Percentiles rank a stretch among this genome's conserved stretches.
Evolutionary conservation across 2,329 filamentous ascomycete species (phyloP).

Genomic region (Capronia coronata): DNA sequence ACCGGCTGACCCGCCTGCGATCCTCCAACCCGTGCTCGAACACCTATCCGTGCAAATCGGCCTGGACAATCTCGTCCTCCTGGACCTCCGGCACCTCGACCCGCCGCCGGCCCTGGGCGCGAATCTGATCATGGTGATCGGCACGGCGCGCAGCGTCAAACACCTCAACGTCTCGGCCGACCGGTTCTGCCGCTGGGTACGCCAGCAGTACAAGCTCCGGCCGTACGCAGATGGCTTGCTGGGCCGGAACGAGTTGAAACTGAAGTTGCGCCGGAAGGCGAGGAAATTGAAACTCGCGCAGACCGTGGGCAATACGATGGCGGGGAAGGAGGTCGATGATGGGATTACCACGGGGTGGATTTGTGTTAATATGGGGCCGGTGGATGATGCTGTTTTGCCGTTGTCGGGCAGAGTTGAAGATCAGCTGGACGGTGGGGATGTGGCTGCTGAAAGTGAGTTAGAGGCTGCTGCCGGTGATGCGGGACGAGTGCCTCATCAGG

Average conservation of each 20-base stretch:
- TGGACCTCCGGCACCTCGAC: conserved; percentile 78
- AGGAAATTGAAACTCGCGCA: conserved; percentile 76
- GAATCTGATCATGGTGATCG: conserved; percentile 86
- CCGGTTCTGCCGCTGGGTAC: conserved; percentile 78
- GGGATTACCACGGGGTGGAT: conserved; percentile 93
- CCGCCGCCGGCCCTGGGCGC: conserved; percentile 81
- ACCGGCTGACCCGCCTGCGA: conserved; percentile 62
- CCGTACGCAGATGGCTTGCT: conserved; percentile 82
- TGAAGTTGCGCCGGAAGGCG: conserved; percentile 72
- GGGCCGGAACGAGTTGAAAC: conserved; percentile 83
- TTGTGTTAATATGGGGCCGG: conserved; percentile 77
- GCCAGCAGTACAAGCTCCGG: conserved; percentile 62
- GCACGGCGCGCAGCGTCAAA: conserved; percentile 83
- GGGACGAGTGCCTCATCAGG: too few species aligned
- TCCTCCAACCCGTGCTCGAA: conserved; percentile 66
- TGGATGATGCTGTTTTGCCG: conserved; percentile 36
- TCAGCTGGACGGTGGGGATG: too few species aligned
- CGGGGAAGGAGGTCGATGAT: conserved; percentile 63
- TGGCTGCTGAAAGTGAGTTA: background rate
- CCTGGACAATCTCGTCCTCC: conserved; percentile 69
- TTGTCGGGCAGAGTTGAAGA: too few species aligned
- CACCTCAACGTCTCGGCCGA: conserved; percentile 89
- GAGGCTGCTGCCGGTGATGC: conserved; percentile 2
- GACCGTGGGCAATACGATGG: conserved; percentile 54
- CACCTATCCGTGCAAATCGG: conserved; percentile 80